A percentile compares a stretch with the other conserved stretches of the same genome.
Evolutionary conservation across 352 stramenopile species (phyloP).

Genomic region (Pythium pectinolyticum): DNA sequence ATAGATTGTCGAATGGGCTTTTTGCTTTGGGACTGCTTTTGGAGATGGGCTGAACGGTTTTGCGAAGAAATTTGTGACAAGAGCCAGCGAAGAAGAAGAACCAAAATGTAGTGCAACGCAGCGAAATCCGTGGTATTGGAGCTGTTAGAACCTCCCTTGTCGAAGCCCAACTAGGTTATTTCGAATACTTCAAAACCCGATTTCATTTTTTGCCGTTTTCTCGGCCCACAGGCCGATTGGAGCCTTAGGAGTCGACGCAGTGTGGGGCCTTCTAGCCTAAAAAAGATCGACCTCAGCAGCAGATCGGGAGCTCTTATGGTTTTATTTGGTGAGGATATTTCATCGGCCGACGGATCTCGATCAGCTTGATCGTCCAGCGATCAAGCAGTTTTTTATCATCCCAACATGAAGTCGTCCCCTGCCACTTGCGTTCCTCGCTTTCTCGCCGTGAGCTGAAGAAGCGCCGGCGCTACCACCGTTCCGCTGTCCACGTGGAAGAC

Average conservation of each 20-base stretch:
- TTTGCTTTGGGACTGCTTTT: too few species aligned
- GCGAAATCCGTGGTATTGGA: too few species aligned
- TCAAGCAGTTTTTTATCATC: not conserved
- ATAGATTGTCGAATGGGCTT: too few species aligned
- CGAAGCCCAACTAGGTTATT: not conserved
- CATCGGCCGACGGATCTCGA: not conserved
- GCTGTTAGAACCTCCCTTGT: not conserved
- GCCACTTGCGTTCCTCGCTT: too few species aligned
- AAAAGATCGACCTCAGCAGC: not conserved
- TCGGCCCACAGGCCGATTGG: not conserved
- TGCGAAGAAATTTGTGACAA: too few species aligned
- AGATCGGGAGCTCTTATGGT: not conserved
- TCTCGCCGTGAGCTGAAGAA: too few species aligned
- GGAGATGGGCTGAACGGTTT: too few species aligned
- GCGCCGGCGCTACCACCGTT: too few species aligned
- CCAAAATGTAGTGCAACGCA: too few species aligned
- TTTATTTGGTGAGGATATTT: not conserved
- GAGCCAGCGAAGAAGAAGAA: too few species aligned
- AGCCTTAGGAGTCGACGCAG: not conserved
- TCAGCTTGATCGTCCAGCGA: not conserved
- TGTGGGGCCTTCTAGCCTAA: not conserved
- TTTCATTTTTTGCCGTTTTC: not conserved
- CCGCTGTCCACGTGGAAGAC: too few species aligned
- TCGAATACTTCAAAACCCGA: not conserved
- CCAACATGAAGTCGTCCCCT: too few species aligned